phyloP scores from a whole-genome alignment of 2,329 filamentous ascomycete species.

The Rosellinia necatrix region DNA sequence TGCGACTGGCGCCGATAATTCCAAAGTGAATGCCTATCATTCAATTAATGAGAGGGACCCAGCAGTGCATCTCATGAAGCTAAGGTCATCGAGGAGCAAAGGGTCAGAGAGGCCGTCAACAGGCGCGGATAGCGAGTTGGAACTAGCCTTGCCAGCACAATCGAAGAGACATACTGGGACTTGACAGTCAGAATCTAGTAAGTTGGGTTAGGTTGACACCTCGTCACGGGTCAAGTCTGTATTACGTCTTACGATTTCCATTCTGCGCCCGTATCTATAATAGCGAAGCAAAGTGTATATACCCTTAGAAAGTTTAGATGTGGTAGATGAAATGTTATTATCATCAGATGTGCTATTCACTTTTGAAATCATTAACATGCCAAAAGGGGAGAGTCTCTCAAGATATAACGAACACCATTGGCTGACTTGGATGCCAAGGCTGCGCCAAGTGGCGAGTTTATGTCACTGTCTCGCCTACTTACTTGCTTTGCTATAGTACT shows the following conservation, averaged over 20 bases:
- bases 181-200: neutral
- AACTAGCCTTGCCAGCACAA: slow-evolving; percentile 1
- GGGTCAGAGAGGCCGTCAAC: slow-evolving; percentile 6
- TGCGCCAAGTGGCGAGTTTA: too few relatives aligned
- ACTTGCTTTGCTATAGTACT: too few relatives aligned
- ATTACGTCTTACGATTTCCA: slow-evolving; percentile 1
- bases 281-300: neutral
- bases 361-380: too few relatives aligned
- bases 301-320: slow-evolving; percentile 1
- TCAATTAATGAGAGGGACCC: neutral
- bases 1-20: neutral
- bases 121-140: neutral
- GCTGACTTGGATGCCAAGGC: too few relatives aligned
- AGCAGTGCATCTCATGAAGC: slow-evolving; percentile 5
- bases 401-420: too few relatives aligned
- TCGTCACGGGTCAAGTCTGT: neutral
- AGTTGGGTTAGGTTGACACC: neutral
- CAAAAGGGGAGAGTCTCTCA: too few relatives aligned
- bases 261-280: neutral
- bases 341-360: too few relatives aligned
- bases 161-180: neutral
- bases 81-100: neutral
- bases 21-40: slow-evolving; percentile 8
- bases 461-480: too few relatives aligned
- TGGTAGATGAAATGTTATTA: neutral